Base-by-base conservation (phyloP, 1,139 yeast genomes). In the Nakaseomyces glabratus region DNA sequence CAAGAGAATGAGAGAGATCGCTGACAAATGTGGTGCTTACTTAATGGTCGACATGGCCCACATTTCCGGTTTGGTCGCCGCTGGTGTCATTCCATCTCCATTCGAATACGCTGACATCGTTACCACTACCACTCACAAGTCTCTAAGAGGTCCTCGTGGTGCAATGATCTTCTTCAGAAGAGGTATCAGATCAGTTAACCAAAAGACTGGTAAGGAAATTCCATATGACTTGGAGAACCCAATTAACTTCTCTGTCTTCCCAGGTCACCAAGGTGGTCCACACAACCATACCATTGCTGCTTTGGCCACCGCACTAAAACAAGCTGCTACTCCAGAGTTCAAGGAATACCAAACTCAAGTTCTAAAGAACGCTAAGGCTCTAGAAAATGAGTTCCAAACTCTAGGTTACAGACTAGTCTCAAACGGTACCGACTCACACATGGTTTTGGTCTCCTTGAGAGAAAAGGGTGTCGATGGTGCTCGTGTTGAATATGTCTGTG, bases 191-290 rank as follows among this genome's bases (percentile, higher is more conserved):
- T 76, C 84, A 35, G 73, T 79, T 50, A 82, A 82, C 68, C 76
- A 82, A 52, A 90, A 88, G 71, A 84, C 88, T 57, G 97, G 97
- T 50, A 82, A 81, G 62, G 93, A 86, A 66, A 68, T 82, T 44
- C 63, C 73, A 47, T 90, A 86, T 63, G 96, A 90, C 60, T 74
- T 90, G 62, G 98, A 90, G 68, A 78, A 79, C 62, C 84, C 84
- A 63, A 88, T 90, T 66, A 90, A 90, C 75, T 90, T 90, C 63
- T 86, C 96, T 7, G 97, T 90, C 45, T 90, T 90, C 88, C 98
- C 98, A 52, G 97, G 96, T 53, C 97, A 90, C 66, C 98, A 90
- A 70, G 98, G 98, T 71, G 98, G 98, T 61, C 98, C 98, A 49
- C 97, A 90, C 66, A 90, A 90, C 70, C 97, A 90, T 69, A 90